Percentiles rank a stretch among this genome's conserved stretches.
Evolutionary conservation across 495 filamentous ascomycete genomes (phyloP).

Genomic region (Penicillium riverlandense): DNA sequence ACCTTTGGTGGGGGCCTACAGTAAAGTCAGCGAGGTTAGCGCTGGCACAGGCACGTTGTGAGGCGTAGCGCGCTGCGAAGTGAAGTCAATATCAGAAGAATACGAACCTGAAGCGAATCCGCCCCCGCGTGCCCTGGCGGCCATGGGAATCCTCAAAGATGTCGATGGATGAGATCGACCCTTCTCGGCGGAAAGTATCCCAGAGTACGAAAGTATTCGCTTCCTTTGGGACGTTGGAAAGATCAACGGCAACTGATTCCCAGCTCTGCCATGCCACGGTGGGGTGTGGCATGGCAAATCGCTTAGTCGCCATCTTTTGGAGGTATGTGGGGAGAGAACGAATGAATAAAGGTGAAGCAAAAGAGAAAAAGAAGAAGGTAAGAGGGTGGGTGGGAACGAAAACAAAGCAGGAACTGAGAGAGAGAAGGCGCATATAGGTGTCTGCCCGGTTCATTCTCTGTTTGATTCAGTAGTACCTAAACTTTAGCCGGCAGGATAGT

Average conservation of each 20-base stretch:
- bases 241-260: slow-evolving; percentile 29
- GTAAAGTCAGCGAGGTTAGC: background rate
- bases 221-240: slow-evolving; percentile 25
- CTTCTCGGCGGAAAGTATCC: slow-evolving; percentile 31
- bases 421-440: too few species aligned
- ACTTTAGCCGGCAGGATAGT: too few species aligned
- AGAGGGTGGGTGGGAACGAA: background rate
- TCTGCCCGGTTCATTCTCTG: too few species aligned
- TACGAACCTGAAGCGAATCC: slow-evolving; percentile 38
- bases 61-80: too few species aligned
- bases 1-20: slow-evolving; percentile 33
- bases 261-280: slow-evolving; percentile 26
- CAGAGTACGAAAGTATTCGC: slow-evolving; percentile 29
- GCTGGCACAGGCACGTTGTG: too few species aligned
- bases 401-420: too few species aligned
- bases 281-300: background rate
- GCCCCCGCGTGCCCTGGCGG: slow-evolving; percentile 16
- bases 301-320: too few species aligned
- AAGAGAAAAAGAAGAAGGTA: background rate
- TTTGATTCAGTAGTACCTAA: too few species aligned
- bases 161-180: slow-evolving; percentile 35
- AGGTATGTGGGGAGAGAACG: background rate
- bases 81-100: background rate
- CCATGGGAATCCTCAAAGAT: slow-evolving; percentile 32
- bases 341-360: background rate